Evolutionary conservation across 176 grass and related monocot species (phyloP), one percentile per base, ranked within the genome.

Genomic region (Oryza brachyantha): DNA sequence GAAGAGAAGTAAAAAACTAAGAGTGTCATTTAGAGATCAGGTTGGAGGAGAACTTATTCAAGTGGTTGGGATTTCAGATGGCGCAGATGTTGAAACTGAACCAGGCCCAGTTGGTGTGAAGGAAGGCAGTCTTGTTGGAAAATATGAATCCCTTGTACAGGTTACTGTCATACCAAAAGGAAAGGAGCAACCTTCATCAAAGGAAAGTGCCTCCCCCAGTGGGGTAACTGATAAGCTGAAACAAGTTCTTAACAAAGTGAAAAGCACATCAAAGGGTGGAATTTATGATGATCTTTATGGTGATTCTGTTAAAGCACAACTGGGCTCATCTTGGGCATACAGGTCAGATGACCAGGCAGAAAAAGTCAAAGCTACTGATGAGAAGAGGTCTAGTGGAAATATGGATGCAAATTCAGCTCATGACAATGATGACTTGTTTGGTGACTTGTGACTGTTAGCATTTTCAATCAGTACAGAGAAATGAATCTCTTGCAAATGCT

Each of bases 11-110:
- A 98, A 76, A 85, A 94, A 78, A 24, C 54, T 43, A 73, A 85
- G 92, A 60, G 90, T 98, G 9, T 72, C 88, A 76, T 98, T 98
- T 75, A 88, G 80, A 81, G 96, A 95, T 88, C 92, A 98, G 73
- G 57, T 84, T 76, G 90, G 96, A 28, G 92, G 90, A 88, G 89
- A 94, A 78, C 80, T 98, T 81, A 93, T 91, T 79, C 86, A 98
- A 77, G 92, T 98, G 25, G 95, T 98, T 86, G 95, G 95, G 45
- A 93, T 88, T 66, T 98, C 95, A 77, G 95, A 98, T 84, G 95
- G 95, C 6, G 85, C 83, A 24, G 92, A 94, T 88, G 89, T 98
- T 71, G 95, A 91, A 78, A 93, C 95, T 77, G 91, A 86, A 68
- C 95, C 92, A 29, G 95, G 95, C 31, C 95, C 95, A 43, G 64